phyloP scores from a whole-genome alignment of 176 grass and related monocot genomes.

The Rhynchospora breviuscula region DNA sequence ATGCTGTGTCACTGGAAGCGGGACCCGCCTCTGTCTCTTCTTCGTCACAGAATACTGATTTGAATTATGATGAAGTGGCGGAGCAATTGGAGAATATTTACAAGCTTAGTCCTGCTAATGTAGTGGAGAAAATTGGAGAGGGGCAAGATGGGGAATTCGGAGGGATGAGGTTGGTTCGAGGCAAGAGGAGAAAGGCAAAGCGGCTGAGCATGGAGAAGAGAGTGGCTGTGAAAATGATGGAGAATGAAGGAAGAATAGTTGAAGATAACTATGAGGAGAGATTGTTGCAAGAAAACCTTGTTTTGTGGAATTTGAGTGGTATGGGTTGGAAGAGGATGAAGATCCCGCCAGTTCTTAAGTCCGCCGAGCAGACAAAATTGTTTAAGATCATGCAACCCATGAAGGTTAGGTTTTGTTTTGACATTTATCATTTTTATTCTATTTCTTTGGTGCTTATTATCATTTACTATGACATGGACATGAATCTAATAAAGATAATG shows the following conservation, averaged over 20 bases:
- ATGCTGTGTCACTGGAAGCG: neutral
- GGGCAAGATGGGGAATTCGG: slow-evolving; percentile 12
- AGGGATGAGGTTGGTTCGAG: slow-evolving; percentile 37
- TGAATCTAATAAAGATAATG: neutral
- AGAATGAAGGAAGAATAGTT: neutral
- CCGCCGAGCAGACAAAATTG: slow-evolving; percentile 45
- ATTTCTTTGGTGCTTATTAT: neutral
- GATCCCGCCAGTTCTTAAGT: slow-evolving; percentile 74
- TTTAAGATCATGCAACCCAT: slow-evolving; percentile 84
- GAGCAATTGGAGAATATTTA: slow-evolving; percentile 85
- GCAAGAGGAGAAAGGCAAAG: slow-evolving; percentile 31
- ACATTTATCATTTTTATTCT: neutral
- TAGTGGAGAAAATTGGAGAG: slow-evolving; percentile 32
- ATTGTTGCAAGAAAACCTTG: slow-evolving; percentile 52
- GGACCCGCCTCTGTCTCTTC: slow-evolving; percentile 11
- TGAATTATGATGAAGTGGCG: slow-evolving; percentile 77
- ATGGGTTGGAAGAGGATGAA: slow-evolving; percentile 88
- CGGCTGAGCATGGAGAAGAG: slow-evolving; percentile 59
- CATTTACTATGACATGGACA: neutral
- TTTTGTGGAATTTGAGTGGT: slow-evolving; percentile 54
- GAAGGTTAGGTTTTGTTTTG: slow-evolving; percentile 39
- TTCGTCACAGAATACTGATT: neutral
- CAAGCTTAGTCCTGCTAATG: slow-evolving; percentile 66
- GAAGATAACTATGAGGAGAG: slow-evolving; percentile 46
- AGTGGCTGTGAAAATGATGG: slow-evolving; percentile 35